Base-by-base conservation (phyloP, 495 filamentous ascomycete genomes). In the Penicillium robsamsonii region DNA sequence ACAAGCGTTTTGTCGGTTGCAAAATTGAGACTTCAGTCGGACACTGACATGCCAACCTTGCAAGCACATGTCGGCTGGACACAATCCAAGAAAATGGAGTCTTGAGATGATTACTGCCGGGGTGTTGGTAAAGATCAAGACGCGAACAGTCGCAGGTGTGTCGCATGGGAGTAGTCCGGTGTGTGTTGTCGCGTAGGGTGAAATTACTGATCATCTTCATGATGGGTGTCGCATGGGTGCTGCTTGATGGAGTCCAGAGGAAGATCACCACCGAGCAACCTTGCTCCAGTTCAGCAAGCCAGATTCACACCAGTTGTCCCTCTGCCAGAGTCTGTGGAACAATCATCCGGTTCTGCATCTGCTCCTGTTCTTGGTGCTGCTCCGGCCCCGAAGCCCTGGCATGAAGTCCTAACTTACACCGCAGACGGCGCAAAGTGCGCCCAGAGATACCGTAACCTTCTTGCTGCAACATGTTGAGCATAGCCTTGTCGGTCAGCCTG, bases 401-500 rank as follows among this genome's bases (percentile, higher is more conserved):
- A 57, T 68, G 64, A 46, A 69, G 64, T 9, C 66, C 66, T 6
- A 69, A 59, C 18, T 67, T 61, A 31, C 66, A 67, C 15, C 66
- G 60, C 30, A 69, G 52, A 17, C 66, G 60, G 7, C 64, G 60
- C 3, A 69, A 41, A 24, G 66, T 69, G 11, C 66, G 58, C 46
- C 64, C 66, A 15, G 66, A 66, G 38, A 69, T 69, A 25, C 59
- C 64, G 50, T 67, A 69, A 20, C 66, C 66, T 27, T 69, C 66
- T 45, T 62, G 58, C 27, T 55, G 58, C 42, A 69, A 33, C 29
- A 64, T 43, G 25, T 64, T 64, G 35, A 69, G 52, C 66, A 69
- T 69, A 18, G 63, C 66, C 31, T 69, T 67, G 27, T 69, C 66
- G 47, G 60, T 67, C 56, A 69, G 48, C 25, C 52, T 64, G 52